A percentile compares a stretch with the other conserved stretches of the same genome.
Conservation (phyloP, 108 stramenopile species). For the Nannochloropsis salina region DNA sequence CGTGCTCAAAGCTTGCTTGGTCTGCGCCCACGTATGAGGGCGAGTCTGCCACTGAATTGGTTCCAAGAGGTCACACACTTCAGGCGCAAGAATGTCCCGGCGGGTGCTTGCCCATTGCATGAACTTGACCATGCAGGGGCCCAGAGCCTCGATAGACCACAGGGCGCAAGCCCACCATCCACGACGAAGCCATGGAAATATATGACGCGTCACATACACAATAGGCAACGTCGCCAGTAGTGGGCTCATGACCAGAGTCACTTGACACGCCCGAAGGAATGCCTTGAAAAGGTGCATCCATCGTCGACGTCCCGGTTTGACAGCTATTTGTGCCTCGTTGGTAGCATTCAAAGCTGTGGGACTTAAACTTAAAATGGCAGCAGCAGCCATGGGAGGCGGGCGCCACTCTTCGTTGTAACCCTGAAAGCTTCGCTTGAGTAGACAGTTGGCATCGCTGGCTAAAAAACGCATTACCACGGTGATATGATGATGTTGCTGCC, state of each 20-base stretch:
- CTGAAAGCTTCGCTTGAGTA: neutral
- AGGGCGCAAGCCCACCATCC: constrained; percentile 23
- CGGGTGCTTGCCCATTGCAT: constrained; percentile 36
- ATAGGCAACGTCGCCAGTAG: neutral
- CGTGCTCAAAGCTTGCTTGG: neutral
- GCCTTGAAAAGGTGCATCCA: neutral
- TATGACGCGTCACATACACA: neutral
- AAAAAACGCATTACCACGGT: neutral
- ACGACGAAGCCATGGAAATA: neutral
- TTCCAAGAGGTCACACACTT: constrained; percentile 17
- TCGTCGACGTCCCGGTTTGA: neutral
- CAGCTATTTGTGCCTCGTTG: neutral
- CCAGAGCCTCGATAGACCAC: constrained; percentile 14
- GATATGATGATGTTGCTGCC: neutral
- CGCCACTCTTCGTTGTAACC: neutral
- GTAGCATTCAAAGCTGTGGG: neutral
- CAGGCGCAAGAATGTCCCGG: constrained; percentile 27
- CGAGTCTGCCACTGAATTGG: constrained; percentile 19
- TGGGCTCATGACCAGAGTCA: neutral
- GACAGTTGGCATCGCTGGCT: neutral
- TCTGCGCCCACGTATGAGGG: constrained; percentile 18
- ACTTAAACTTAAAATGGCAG: neutral
- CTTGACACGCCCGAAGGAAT: neutral
- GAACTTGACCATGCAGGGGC: constrained; percentile 32
- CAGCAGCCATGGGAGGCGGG: neutral